These are phyloP conservation scores for Fragaria ananassa DNA, from an alignment of 306 rosid species.

Conservation along the genomic window DNA sequence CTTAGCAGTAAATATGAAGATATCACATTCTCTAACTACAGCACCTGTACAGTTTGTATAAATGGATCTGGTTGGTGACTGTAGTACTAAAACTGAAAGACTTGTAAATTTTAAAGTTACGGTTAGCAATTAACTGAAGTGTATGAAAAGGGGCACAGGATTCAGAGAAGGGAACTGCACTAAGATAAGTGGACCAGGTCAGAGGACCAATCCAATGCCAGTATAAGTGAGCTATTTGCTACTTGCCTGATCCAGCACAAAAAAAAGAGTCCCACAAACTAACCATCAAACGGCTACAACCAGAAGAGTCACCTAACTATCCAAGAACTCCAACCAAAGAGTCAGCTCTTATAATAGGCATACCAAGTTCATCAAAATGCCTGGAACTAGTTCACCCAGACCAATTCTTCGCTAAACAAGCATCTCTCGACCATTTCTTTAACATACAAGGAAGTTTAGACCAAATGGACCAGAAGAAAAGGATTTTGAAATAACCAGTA, in stretches of 20 bases:
- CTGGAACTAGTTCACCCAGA: neutral
- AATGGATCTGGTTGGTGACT: neutral
- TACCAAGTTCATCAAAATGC: neutral
- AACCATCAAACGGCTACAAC: neutral
- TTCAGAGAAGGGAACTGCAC: neutral
- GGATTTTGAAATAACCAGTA: neutral
- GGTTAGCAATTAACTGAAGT: neutral
- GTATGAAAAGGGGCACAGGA: neutral
- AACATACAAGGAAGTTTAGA: neutral
- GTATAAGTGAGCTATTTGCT: neutral
- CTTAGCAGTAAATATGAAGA: neutral
- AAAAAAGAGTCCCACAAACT: neutral
- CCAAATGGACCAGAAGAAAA: neutral
- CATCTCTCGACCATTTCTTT: neutral
- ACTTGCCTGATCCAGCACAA: neutral
- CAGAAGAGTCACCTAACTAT: neutral
- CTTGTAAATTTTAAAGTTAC: neutral
- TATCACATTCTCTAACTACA: neutral
- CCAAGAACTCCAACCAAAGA: conserved; percentile 1
- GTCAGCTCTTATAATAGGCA: neutral
- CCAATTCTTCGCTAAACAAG: neutral
- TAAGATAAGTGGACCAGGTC: neutral
- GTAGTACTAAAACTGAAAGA: neutral
- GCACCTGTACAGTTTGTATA: neutral
- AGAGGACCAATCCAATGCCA: neutral